phyloP scores from a whole-genome alignment of 139 green algal genomes.

The Coelastrella sp. region DNA sequence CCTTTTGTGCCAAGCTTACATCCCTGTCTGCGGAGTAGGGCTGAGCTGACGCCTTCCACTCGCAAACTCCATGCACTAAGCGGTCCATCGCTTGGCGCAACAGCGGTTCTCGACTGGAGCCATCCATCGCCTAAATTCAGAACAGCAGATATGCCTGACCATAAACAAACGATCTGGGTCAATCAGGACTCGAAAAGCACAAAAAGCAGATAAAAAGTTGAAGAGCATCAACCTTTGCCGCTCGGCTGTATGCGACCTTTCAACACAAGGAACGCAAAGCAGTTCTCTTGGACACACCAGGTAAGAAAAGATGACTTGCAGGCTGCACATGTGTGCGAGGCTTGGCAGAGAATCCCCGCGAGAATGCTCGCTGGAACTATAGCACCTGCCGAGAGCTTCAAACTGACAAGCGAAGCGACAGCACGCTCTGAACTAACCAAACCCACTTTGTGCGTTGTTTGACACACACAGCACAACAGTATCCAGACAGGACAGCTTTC shows the following conservation, averaged over 20 bases:
- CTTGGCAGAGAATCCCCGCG: neutral
- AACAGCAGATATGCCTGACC: neutral
- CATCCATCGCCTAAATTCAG: neutral
- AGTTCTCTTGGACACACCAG: too few relatives aligned
- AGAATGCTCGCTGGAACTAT: conserved; percentile 4
- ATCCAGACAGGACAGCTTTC: neutral
- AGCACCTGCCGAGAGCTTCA: neutral
- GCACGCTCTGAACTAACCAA: neutral
- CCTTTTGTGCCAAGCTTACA: neutral
- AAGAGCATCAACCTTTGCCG: conserved; percentile 4
- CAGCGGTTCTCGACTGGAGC: conserved; percentile 4
- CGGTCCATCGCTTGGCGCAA: conserved; percentile 35
- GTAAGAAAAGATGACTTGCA: too few relatives aligned
- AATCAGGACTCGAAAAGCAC: neutral
- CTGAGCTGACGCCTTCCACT: conserved; percentile 32
- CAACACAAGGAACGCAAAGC: neutral
- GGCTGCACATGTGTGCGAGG: neutral
- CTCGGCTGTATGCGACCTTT: neutral
- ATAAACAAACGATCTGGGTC: neutral
- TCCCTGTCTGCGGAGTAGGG: neutral
- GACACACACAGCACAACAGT: too few relatives aligned
- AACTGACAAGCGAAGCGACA: neutral
- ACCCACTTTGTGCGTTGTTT: neutral
- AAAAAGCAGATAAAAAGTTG: neutral
- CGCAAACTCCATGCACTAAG: conserved; percentile 11